Base-by-base conservation (phyloP, 805 yeast species). In the Candida methanosorbosa region DNA sequence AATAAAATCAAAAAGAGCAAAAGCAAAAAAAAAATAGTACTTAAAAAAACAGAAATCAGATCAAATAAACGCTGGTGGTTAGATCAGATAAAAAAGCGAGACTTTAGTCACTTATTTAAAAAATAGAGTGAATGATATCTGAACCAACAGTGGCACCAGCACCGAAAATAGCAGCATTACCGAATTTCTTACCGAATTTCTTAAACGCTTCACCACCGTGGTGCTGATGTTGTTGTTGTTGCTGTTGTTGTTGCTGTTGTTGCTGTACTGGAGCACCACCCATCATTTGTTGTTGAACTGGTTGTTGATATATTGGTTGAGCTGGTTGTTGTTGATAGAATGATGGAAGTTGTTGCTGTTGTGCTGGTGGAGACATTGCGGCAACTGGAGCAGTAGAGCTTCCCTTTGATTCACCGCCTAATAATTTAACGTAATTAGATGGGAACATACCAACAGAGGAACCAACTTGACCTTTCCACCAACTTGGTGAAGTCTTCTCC, bases 131-230 rank as follows among this genome's bases (percentile, higher is more conserved):
- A 35, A 90, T 85, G 32, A 92, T 43, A 50, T 88, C 90, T 33
- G 87, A 70, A 52, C 97, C 97, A 37, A 90, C 67, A 1, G 96
- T 81, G 22, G 97, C 95, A 67, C 97, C 97, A 5, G 97, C 97
- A 61, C 97, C 97, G 45, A 87, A 90, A 35, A 90, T 78, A 27
- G 94, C 94, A n/a, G 97, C 97, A 46, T 86, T 78, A 41, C 96
- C 97, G 38, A 90, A 64, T 59, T 86, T 81, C 37, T 84, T 69
- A 18, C 97, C 97, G 47, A 85, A 77, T 51, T 70, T 81, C 57
- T 74, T 75, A 38, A 79, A 41, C 48, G 38, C 33, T 15, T 32
- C 43, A n/a, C 29, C 27, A 18, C 16, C 21, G 13, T 26, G 36
- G 20, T 37, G 41, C 21, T 39, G 47, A 17, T 41, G 39, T 29